phyloP scores from a whole-genome alignment of 2,329 filamentous ascomycete genomes.

The Colletotrichum karsti region DNA sequence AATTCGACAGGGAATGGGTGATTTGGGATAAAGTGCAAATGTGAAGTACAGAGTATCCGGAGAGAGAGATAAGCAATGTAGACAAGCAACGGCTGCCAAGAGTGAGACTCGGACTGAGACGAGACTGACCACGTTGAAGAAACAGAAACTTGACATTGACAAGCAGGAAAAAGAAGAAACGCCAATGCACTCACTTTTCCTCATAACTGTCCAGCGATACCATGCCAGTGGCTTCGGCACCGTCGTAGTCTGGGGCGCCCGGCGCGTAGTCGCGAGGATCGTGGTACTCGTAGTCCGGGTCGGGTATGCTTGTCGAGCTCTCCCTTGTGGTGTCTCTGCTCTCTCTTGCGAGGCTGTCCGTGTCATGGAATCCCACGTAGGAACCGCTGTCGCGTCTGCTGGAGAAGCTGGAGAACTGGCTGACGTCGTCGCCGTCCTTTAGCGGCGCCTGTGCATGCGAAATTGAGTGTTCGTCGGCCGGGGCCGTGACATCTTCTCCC shows the following conservation, averaged over 20 bases:
- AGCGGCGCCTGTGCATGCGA: slow-evolving; percentile 29
- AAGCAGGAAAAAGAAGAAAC: not conserved
- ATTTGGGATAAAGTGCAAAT: not conserved
- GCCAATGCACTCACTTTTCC: not conserved
- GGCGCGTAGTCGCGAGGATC: not conserved
- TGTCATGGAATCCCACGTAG: slow-evolving; percentile 41
- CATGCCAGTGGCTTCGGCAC: slow-evolving; percentile 11
- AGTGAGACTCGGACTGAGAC: slow-evolving; percentile 7
- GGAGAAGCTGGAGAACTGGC: slow-evolving; percentile 42
- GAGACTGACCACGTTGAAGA: too few relatives aligned
- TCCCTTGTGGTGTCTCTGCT: too few relatives aligned
- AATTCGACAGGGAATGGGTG: not conserved
- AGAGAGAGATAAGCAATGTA: not conserved
- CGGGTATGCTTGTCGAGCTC: slow-evolving; percentile 25
- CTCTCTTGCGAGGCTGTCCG: slow-evolving; percentile 6
- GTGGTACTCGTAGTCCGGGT: slow-evolving; percentile 1
- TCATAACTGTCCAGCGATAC: slow-evolving; percentile 8
- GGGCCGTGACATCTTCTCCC: slow-evolving; percentile 23
- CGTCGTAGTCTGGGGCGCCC: not conserved
- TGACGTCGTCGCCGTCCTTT: slow-evolving; percentile 36
- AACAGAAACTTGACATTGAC: not conserved
- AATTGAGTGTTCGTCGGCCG: slow-evolving; percentile 3
- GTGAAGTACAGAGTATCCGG: too few relatives aligned
- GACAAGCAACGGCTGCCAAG: slow-evolving; percentile 3
- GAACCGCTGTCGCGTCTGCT: slow-evolving; percentile 46